These are phyloP conservation scores for Pleodorina starrii DNA, from an alignment of 139 green algal species.

Conservation along the genomic window DNA sequence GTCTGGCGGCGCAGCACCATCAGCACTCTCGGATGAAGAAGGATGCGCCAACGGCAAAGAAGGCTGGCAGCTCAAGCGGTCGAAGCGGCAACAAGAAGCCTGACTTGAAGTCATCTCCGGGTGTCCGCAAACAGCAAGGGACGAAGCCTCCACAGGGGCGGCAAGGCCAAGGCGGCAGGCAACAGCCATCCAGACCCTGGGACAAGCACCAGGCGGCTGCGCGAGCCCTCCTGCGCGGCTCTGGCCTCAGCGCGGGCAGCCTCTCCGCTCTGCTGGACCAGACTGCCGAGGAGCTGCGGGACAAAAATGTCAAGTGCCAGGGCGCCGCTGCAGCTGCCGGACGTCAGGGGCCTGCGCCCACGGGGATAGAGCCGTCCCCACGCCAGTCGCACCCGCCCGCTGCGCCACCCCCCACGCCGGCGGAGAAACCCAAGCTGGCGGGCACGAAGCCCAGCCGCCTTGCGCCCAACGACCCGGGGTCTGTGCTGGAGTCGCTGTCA, in stretches of 20 bases:
- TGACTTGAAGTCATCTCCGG: not conserved
- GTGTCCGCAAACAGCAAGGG: not conserved
- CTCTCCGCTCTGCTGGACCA: constrained; percentile 10
- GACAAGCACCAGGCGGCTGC: not conserved
- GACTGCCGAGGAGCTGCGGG: not conserved
- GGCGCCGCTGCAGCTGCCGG: not conserved
- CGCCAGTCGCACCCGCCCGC: not conserved
- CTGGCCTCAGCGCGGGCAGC: not conserved
- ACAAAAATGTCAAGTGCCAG: constrained; percentile 2
- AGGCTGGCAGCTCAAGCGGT: not conserved
- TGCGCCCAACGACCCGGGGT: not conserved
- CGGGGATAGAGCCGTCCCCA: not conserved
- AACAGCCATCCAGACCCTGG: not conserved
- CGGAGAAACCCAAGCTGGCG: not conserved
- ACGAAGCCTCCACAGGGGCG: not conserved
- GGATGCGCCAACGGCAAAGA: not conserved
- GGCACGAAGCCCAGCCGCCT: not conserved
- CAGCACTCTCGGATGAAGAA: constrained; percentile 26
- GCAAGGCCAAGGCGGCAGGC: not conserved
- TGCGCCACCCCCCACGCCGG: constrained; percentile 10
- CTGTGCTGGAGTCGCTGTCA: constrained; percentile 30
- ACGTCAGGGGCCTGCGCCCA: not conserved
- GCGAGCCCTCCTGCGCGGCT: not conserved
- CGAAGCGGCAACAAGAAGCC: not conserved
- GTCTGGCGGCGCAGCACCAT: too few relatives aligned